These are phyloP conservation scores for Sporothrix schenckii DNA, from an alignment of 2,329 filamentous ascomycete genomes.

Conservation along the genomic window DNA sequence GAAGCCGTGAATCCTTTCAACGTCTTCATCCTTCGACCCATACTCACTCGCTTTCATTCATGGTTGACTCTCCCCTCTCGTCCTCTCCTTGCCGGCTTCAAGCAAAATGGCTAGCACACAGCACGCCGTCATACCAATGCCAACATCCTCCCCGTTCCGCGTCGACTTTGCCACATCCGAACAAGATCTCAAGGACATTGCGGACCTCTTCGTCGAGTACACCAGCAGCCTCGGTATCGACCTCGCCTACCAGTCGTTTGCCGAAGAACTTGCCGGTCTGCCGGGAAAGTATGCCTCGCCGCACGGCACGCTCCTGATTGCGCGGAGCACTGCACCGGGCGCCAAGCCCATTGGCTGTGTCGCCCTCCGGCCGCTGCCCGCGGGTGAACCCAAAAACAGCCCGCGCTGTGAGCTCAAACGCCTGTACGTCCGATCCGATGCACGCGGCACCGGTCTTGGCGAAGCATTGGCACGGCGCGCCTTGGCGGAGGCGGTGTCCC, in stretches of 20 bases:
- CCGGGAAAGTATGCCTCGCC: conserved; percentile 34
- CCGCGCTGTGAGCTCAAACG: conserved; percentile 35
- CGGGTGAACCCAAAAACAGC: background rate
- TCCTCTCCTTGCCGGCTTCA: no score
- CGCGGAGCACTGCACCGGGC: background rate
- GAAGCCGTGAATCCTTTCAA: background rate
- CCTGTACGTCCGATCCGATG: conserved; percentile 31
- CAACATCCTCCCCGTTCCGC: conserved; percentile 12
- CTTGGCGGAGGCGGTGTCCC: conserved; percentile 14
- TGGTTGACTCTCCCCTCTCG: background rate
- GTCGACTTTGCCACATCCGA: conserved; percentile 24
- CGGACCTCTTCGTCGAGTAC: conserved; percentile 34
- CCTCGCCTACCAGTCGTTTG: conserved; percentile 36
- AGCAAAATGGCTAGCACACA: background rate
- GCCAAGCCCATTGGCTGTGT: conserved; percentile 29
- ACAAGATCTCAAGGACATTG: conserved; percentile 29
- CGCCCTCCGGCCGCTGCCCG: conserved; percentile 29
- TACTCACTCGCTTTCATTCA: background rate
- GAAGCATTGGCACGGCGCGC: conserved; percentile 26
- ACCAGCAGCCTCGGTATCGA: conserved; percentile 34
- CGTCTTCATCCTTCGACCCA: background rate
- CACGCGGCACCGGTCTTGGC: conserved; percentile 33
- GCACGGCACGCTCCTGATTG: conserved; percentile 28
- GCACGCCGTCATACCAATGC: background rate
- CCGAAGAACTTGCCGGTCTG: conserved; percentile 31